phyloP scores from a whole-genome alignment of 1,284 basidiomycete genomes.

The Stereum hirsutum region DNA sequence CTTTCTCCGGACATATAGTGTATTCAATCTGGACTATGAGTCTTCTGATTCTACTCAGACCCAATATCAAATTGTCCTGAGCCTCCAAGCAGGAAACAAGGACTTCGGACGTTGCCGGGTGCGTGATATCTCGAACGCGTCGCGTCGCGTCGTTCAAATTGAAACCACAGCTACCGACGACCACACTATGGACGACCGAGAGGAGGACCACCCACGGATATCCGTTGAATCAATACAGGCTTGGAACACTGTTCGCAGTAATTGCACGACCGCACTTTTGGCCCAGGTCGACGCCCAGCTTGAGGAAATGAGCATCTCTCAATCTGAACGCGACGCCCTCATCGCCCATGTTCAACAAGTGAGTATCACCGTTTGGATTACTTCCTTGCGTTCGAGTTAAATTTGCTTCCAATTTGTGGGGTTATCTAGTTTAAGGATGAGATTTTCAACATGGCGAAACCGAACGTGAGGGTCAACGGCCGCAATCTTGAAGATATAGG shows the following conservation, averaged over 20 bases:
- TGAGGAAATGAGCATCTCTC: too few relatives aligned
- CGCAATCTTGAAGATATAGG: constrained; percentile 62
- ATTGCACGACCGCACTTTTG: constrained; percentile 36
- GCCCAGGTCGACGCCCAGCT: constrained; percentile 34
- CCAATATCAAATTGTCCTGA: too few relatives aligned
- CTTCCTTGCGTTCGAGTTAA: constrained; percentile 4
- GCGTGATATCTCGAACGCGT: too few relatives aligned
- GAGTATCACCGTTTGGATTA: constrained; percentile 3
- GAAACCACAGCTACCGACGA: too few relatives aligned
- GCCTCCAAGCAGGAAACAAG: too few relatives aligned
- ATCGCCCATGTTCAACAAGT: constrained; percentile 46
- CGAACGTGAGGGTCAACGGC: constrained; percentile 74
- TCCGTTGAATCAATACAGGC: constrained; percentile 53
- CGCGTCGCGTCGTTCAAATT: too few relatives aligned
- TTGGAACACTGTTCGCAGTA: constrained; percentile 48
- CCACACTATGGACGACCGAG: constrained; percentile 28
- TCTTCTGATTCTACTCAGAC: too few relatives aligned
- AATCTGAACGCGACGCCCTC: constrained; percentile 31
- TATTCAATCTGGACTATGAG: too few relatives aligned
- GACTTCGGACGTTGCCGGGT: too few relatives aligned
- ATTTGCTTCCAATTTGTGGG: constrained; percentile 4
- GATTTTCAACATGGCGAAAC: constrained; percentile 54
- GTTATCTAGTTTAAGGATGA: constrained; percentile 43
- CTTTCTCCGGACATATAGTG: too few relatives aligned
- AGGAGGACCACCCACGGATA: constrained; percentile 55